Percentiles rank a stretch among this genome's conserved stretches.
Conservation (phyloP, 1,284 basidiomycete species). For the Tetrapyrgos nigripes region DNA sequence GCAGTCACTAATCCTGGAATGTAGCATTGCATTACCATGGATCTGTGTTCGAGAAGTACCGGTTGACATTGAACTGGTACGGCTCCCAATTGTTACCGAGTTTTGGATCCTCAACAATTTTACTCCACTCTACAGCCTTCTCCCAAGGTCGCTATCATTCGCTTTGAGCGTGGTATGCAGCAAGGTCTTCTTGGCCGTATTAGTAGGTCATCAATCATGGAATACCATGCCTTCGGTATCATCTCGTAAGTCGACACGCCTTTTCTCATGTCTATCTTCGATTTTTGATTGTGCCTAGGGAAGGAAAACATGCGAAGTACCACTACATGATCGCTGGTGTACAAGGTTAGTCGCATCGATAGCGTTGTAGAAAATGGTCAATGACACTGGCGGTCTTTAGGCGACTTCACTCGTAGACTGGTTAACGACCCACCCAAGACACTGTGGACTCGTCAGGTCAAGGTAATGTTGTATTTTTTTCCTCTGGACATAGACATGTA, state of each 20-base stretch:
- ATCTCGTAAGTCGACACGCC: conserved; percentile 49
- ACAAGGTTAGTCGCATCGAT: conserved; percentile 51
- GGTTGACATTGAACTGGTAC: conserved; percentile 63
- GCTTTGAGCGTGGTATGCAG: conserved; percentile 69
- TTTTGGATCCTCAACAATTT: not conserved
- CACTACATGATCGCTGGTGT: conserved; percentile 83
- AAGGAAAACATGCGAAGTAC: conserved; percentile 70
- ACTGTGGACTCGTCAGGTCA: conserved; percentile 77
- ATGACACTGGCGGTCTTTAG: conserved; percentile 33
- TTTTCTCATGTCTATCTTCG: not conserved
- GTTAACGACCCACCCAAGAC: conserved; percentile 71
- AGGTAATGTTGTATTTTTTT: conserved; percentile 46
- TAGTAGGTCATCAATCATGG: conserved; percentile 60
- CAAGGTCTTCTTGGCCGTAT: conserved; percentile 65
- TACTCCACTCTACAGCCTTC: conserved; percentile 56
- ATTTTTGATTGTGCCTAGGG: conserved; percentile 44
- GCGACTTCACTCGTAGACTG: conserved; percentile 75
- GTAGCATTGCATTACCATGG: conserved; percentile 62
- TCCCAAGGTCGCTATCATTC: conserved; percentile 62
- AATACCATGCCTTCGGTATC: conserved; percentile 69
- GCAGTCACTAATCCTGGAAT: not conserved
- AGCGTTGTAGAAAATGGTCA: not conserved
- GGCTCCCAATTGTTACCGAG: conserved; percentile 18
- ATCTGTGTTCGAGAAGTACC: conserved; percentile 58
- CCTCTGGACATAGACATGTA: not conserved